Evolutionary conservation across 73 alveolate species (phyloP).

Genomic region (Blepharisma stoltei): DNA sequence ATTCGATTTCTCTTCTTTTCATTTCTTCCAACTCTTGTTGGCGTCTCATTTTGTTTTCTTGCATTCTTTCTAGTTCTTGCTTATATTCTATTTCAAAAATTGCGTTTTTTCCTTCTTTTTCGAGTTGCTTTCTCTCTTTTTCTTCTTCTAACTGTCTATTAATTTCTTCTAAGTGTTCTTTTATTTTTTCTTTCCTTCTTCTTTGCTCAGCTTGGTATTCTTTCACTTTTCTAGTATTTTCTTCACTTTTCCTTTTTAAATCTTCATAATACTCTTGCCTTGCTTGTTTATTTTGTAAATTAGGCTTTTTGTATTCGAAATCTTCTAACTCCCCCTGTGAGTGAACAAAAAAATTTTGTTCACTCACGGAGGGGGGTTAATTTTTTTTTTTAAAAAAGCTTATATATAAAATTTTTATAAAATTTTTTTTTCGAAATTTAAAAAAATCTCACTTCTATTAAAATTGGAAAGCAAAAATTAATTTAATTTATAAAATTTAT

Average conservation of each 20-base stretch:
- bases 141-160: background rate
- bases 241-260: background rate
- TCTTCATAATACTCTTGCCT: constrained; percentile 19
- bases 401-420: too few relatives aligned
- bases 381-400: too few relatives aligned
- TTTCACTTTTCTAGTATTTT: constrained; percentile 10
- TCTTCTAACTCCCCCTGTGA: too few relatives aligned
- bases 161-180: background rate
- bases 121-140: background rate
- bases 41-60: background rate
- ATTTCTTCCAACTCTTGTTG: background rate
- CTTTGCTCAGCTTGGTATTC: constrained; percentile 13
- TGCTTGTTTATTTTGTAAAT: background rate
- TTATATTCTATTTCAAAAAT: background rate
- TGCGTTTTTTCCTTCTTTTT: background rate
- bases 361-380: too few relatives aligned
- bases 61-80: constrained; percentile 12
- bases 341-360: too few relatives aligned
- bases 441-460: too few relatives aligned
- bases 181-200: constrained; percentile 1
- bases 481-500: too few relatives aligned
- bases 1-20: background rate
- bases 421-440: too few relatives aligned
- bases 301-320: background rate
- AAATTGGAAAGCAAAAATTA: too few relatives aligned